Conservation (phyloP, 2,329 filamentous ascomycete species). For the Annulohypoxylon truncatum region DNA sequence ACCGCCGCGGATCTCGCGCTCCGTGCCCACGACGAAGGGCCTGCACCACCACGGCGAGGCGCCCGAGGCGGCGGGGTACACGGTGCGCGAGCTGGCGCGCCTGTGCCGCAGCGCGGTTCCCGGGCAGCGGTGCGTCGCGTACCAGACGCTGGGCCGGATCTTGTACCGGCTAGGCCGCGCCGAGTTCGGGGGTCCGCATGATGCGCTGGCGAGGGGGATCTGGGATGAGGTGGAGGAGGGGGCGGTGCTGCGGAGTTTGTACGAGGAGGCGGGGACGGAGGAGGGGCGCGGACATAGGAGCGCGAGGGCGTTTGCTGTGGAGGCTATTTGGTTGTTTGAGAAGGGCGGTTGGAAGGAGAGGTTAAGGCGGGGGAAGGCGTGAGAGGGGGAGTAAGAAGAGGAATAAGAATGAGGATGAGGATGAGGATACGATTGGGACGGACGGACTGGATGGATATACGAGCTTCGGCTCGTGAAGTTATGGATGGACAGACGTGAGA, state of each 20-base stretch:
- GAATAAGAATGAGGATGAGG: too few relatives aligned
- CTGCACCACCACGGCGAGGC: conserved; percentile 94
- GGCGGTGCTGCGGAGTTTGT: conserved; percentile 78
- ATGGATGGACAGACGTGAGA: too few relatives aligned
- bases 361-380: conserved; percentile 64
- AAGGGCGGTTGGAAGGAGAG: conserved; percentile 77
- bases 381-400: neutral
- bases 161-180: conserved; percentile 84
- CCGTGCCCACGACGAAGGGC: conserved; percentile 80
- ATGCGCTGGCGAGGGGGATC: conserved; percentile 78
- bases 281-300: conserved; percentile 78
- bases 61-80: conserved; percentile 94
- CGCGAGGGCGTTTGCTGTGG: conserved; percentile 84
- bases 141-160: conserved; percentile 88
- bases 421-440: neutral
- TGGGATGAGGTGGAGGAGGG: conserved; percentile 85
- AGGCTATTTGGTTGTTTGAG: conserved; percentile 87
- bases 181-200: conserved; percentile 74
- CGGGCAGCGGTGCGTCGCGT: conserved; percentile 89
- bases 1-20: conserved; percentile 77
- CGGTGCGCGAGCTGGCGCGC: conserved; percentile 84
- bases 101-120: conserved; percentile 85
- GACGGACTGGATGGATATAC: neutral
- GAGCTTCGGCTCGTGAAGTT: too few relatives aligned
- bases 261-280: conserved; percentile 76